These are phyloP conservation scores for Plicaturopsis crispa DNA, from an alignment of 768 basidiomycete genomes.

Conservation along the genomic window DNA sequence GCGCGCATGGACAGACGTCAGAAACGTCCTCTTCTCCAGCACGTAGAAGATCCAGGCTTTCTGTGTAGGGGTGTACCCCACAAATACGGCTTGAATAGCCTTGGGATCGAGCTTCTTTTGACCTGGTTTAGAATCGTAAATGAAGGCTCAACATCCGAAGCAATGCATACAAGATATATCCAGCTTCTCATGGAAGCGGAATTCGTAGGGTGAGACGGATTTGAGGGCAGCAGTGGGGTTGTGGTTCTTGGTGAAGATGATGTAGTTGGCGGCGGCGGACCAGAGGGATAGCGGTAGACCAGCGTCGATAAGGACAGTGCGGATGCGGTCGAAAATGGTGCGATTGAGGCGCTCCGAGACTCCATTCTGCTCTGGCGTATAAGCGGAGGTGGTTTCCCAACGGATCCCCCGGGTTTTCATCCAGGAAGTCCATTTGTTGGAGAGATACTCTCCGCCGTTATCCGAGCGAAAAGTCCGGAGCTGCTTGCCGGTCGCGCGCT, in stretches of 20 bases:
- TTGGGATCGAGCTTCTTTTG: no score
- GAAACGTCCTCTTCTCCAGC: no score
- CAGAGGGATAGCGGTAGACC: slow-evolving; percentile 14
- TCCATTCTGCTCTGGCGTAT: slow-evolving; percentile 20
- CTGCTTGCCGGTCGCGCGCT: no score
- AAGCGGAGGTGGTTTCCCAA: slow-evolving; percentile 3
- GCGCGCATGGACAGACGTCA: no score
- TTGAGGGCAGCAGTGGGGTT: slow-evolving; percentile 10
- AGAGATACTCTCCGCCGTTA: slow-evolving; percentile 10
- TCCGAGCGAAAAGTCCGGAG: slow-evolving; percentile 7
- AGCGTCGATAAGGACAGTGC: slow-evolving; percentile 16
- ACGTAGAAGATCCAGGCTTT: no score
- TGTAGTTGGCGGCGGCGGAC: slow-evolving; percentile 13
- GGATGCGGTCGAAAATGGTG: slow-evolving; percentile 14
- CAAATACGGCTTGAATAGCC: no score
- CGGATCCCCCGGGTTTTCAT: slow-evolving; percentile 1
- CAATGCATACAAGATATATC: slow-evolving; percentile 10
- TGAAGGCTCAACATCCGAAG: slow-evolving; percentile 16
- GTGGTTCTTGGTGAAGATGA: slow-evolving; percentile 13
- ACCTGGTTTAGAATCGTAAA: slow-evolving; percentile 4
- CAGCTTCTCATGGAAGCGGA: slow-evolving; percentile 7
- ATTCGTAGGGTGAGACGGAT: slow-evolving; percentile 7
- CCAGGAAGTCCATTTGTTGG: background rate
- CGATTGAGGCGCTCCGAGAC: slow-evolving; percentile 20
- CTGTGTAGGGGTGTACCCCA: no score